A percentile compares a stretch with the other conserved stretches of the same genome.
Conservation (phyloP, 2,329 filamentous ascomycete species). For the Ambrosiella cleistominuta region DNA sequence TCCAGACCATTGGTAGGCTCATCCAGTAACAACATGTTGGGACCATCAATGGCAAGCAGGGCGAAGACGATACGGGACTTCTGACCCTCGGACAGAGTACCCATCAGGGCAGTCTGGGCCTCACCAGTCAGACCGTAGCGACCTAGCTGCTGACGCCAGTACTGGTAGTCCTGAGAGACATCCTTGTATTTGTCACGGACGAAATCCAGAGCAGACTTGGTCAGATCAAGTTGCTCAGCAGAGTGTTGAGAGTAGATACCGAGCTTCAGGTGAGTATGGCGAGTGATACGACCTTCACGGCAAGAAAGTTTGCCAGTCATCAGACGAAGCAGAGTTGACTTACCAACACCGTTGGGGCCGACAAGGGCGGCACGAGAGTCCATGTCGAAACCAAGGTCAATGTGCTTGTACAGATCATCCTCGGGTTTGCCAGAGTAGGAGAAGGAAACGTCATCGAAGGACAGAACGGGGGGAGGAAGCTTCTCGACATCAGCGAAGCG, state of each 20-base stretch:
- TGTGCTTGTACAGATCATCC: slow-evolving; percentile 89
- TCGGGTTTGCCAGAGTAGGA: slow-evolving; percentile 81
- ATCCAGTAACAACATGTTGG: slow-evolving; percentile 95
- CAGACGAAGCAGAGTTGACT: slow-evolving; percentile 85
- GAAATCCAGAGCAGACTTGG: slow-evolving; percentile 94
- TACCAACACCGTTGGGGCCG: slow-evolving; percentile 96
- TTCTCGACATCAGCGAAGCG: slow-evolving; percentile 98
- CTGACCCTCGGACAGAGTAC: slow-evolving; percentile 91
- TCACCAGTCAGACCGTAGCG: slow-evolving; percentile 87
- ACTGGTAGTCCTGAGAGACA: slow-evolving; percentile 94
- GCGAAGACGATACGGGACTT: slow-evolving; percentile 98
- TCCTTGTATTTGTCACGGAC: slow-evolving; percentile 84
- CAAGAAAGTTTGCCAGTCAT: slow-evolving; percentile 93
- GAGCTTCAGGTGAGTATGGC: slow-evolving; percentile 96
- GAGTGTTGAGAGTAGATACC: slow-evolving; percentile 98
- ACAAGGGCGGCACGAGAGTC: slow-evolving; percentile 94
- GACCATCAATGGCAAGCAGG: slow-evolving; percentile 79
- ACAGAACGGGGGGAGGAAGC: slow-evolving; percentile 90
- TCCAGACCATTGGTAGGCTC: slow-evolving; percentile 99
- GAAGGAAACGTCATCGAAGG: slow-evolving; percentile 94
- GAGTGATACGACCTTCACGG: slow-evolving; percentile 62
- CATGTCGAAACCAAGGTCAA: slow-evolving; percentile 99
- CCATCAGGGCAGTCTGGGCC: slow-evolving; percentile 91
- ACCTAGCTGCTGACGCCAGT: slow-evolving; percentile 96
- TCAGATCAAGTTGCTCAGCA: slow-evolving; percentile 92